A percentile compares a stretch with the other conserved stretches of the same genome.
These are phyloP conservation scores for Stephania cephalantha DNA, from an alignment of 164 flowering plant genomes.

Conservation along the genomic window DNA sequence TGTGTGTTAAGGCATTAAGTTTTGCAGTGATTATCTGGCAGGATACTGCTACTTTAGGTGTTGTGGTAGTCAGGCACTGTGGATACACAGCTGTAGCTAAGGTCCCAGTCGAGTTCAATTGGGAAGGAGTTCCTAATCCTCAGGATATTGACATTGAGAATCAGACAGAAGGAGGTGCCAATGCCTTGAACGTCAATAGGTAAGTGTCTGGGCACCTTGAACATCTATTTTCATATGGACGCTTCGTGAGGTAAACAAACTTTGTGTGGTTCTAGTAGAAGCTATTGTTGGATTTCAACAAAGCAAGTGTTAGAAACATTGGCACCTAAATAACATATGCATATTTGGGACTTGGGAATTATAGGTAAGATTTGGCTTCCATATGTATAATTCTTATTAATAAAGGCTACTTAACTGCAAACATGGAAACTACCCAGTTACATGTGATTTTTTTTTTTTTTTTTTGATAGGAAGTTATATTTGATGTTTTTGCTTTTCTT, in stretches of 20 bases:
- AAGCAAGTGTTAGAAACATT: background rate
- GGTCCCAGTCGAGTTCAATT: constrained; percentile 47
- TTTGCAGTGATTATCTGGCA: constrained; percentile 29
- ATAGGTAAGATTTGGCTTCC: too few relatives aligned
- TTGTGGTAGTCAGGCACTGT: constrained; percentile 77
- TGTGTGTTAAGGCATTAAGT: constrained; percentile 11
- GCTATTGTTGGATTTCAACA: background rate
- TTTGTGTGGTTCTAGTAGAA: background rate
- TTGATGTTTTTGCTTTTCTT: background rate
- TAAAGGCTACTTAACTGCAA: background rate
- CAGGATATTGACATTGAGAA: constrained; percentile 68
- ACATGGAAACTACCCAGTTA: background rate
- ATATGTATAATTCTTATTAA: too few relatives aligned
- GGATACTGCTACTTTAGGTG: constrained; percentile 87
- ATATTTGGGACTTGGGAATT: too few relatives aligned
- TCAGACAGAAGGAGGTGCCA: constrained; percentile 88
- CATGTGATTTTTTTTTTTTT: background rate
- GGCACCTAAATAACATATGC: too few relatives aligned
- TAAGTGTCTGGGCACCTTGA: constrained; percentile 21
- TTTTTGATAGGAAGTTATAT: background rate
- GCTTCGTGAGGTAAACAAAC: background rate
- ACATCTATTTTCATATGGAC: background rate
- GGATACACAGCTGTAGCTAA: constrained; percentile 76
- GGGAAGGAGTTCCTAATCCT: constrained; percentile 42
- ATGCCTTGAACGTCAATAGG: constrained; percentile 90